Base-by-base conservation (phyloP, 2,329 filamentous ascomycete species). In the Hymenoscyphus salicellus region DNA sequence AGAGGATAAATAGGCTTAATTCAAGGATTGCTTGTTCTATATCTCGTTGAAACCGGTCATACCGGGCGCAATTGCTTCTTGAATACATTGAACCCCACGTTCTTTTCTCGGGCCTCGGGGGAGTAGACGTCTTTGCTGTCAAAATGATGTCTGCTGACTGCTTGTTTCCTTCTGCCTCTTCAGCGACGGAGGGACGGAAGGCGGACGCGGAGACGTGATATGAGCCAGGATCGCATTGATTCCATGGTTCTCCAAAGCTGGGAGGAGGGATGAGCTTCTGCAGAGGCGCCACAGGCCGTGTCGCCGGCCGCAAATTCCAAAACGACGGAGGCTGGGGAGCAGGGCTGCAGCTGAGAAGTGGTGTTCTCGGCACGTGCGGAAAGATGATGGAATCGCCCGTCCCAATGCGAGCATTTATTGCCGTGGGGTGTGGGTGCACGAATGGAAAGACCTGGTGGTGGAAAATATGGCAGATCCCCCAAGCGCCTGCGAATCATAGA, bases 401-500 rank as follows among this genome's bases (percentile, higher is more conserved):
- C 46, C 46, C 8, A 52, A 52, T n/a, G n/a, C n/a, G 46, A 52
- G 46, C 46, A 52, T 52, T 52, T 52, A 52, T 52, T 52, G n/a
- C 46, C 46, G 46, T 52, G 46, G 20, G 46, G 55, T 33, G 55
- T 56, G 30, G 30, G 55, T 33, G 30, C 55, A 56, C 26, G 30
- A 56, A 33, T 56, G 23, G 55, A 56, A 32, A 17, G 30, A 28
- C 26, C 46, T 17, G 55, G 55, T n/a, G 30, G 33, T 56, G 28
- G 30, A 20, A 33, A 56, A 56, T 26, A 26, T 16, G 30, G 55
- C 16, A 56, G 30, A 56, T 32, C 30, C 52, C 28, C 41, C 46
- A 30, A 7, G 26, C 59, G 59, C 28, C 43, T 38, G 28, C 62
- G 57, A 63, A 63, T 63, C 62, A 63, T 23, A 63, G 41, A 63